phyloP scores from a whole-genome alignment of 1,284 basidiomycete genomes.

The Puccinia horiana region DNA sequence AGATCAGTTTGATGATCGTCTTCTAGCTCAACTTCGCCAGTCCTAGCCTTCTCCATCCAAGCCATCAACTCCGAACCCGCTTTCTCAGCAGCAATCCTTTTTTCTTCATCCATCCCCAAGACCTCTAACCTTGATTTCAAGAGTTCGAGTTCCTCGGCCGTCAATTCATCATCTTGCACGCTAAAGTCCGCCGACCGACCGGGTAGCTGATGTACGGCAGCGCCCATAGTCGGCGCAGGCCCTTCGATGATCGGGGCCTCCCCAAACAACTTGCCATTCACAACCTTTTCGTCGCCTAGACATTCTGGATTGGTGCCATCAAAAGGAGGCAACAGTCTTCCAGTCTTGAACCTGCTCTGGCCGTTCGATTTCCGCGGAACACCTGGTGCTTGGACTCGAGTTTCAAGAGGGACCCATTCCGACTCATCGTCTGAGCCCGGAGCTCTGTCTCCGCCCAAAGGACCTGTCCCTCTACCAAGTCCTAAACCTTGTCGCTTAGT shows the following conservation, averaged over 20 bases:
- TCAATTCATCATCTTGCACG: conserved; percentile 33
- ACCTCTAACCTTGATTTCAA: conserved; percentile 21
- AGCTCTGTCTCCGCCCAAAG: conserved; percentile 29
- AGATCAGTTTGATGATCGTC: not conserved
- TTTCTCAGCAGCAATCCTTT: conserved; percentile 28
- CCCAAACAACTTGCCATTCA: conserved; percentile 41
- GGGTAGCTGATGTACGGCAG: conserved; percentile 32
- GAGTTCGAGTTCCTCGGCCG: conserved; percentile 31
- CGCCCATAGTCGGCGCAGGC: conserved; percentile 1
- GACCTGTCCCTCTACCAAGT: conserved; percentile 34
- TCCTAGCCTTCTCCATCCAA: conserved; percentile 44
- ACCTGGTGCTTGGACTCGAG: conserved; percentile 13
- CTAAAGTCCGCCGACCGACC: conserved; percentile 16
- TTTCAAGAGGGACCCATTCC: conserved; percentile 47
- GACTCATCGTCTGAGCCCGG: conserved; percentile 30
- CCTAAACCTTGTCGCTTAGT: conserved; percentile 45
- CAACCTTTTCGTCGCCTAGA: conserved; percentile 11
- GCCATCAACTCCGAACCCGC: conserved; percentile 30
- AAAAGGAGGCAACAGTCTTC: conserved; percentile 11
- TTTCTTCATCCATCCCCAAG: conserved; percentile 46
- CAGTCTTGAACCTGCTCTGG: conserved; percentile 23
- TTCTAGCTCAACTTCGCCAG: conserved; percentile 36
- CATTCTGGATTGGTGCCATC: not conserved
- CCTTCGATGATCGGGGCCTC: conserved; percentile 26
- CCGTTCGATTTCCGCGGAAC: conserved; percentile 10